Conservation (phyloP, 345 rosid species). For the Arabidopsis suecica region DNA sequence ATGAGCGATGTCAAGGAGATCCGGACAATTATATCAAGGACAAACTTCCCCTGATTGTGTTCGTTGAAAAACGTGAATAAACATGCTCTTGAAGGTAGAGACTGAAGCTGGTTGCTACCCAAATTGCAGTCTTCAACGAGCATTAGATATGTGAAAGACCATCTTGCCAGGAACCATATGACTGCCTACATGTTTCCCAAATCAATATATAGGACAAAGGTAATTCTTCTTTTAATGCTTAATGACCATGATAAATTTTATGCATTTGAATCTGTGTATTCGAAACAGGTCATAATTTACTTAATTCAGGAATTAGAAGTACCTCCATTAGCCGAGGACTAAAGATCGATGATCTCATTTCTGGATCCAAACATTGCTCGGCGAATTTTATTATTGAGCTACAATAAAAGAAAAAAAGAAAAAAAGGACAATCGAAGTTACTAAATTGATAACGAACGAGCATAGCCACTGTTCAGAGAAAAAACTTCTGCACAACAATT, state of each 20-base stretch:
- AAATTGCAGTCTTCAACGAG: slow-evolving; percentile 63
- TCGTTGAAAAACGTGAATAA: slow-evolving; percentile 77
- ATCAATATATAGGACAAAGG: slow-evolving; percentile 23
- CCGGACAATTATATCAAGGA: slow-evolving; percentile 82
- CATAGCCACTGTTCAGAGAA: slow-evolving; percentile 1
- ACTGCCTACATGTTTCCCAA: slow-evolving; percentile 66
- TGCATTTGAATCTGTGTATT: slow-evolving; percentile 27
- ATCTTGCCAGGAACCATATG: slow-evolving; percentile 96
- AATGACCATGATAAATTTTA: slow-evolving; percentile 7
- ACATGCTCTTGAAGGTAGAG: slow-evolving; percentile 59
- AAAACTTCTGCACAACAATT: slow-evolving; percentile 1
- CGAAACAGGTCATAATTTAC: slow-evolving; percentile 5
- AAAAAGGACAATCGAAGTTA: slow-evolving; percentile 18
- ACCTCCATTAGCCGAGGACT: slow-evolving; percentile 99
- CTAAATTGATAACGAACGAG: neutral
- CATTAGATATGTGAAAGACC: slow-evolving; percentile 89
- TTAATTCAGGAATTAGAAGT: slow-evolving; percentile 31
- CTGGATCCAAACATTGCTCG: slow-evolving; percentile 79
- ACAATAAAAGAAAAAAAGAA: slow-evolving; percentile 36
- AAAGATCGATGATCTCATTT: slow-evolving; percentile 69
- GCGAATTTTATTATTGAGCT: slow-evolving; percentile 86
- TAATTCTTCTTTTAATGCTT: slow-evolving; percentile 25
- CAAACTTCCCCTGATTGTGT: slow-evolving; percentile 74
- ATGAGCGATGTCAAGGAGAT: slow-evolving; percentile 72
- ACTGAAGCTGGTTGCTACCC: slow-evolving; percentile 57